A percentile compares a stretch with the other conserved stretches of the same genome.
phyloP scores from a whole-genome alignment of 345 rosid species.

The Turnera subulata region DNA sequence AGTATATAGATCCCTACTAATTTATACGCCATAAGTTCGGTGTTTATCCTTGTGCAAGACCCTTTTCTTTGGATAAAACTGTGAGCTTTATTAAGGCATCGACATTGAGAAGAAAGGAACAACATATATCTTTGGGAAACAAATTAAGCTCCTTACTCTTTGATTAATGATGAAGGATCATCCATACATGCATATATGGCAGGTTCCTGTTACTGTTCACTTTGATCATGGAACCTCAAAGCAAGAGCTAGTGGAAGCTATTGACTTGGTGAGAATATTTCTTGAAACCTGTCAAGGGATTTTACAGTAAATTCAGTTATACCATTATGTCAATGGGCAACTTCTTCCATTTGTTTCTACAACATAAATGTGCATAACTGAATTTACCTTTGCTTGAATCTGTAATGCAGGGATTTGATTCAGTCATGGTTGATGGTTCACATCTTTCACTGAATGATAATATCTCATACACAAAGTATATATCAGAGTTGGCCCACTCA shows the following conservation, averaged over 20 bases:
- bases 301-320: no score
- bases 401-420: slow-evolving; percentile 68
- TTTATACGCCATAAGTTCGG: no score
- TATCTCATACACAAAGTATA: slow-evolving; percentile 62
- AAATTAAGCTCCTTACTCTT: background rate
- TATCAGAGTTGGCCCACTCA: slow-evolving; percentile 62
- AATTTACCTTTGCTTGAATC: slow-evolving; percentile 16
- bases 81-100: no score
- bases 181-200: slow-evolving; percentile 20
- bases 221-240: slow-evolving; percentile 89
- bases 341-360: background rate
- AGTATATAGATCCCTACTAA: no score
- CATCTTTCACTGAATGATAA: slow-evolving; percentile 80
- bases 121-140: background rate
- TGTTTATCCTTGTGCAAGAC: no score
- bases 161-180: no score
- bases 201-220: slow-evolving; percentile 94
- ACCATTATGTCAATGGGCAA: no score
- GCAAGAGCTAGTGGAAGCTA: slow-evolving; percentile 73
- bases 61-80: no score
- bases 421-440: slow-evolving; percentile 95
- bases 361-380: slow-evolving; percentile 4
- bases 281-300: background rate
- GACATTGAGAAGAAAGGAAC: background rate
- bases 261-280: slow-evolving; percentile 53